Conservation (phyloP, 2,329 filamentous ascomycete genomes). For the Aspergillus pseudotamarii region DNA sequence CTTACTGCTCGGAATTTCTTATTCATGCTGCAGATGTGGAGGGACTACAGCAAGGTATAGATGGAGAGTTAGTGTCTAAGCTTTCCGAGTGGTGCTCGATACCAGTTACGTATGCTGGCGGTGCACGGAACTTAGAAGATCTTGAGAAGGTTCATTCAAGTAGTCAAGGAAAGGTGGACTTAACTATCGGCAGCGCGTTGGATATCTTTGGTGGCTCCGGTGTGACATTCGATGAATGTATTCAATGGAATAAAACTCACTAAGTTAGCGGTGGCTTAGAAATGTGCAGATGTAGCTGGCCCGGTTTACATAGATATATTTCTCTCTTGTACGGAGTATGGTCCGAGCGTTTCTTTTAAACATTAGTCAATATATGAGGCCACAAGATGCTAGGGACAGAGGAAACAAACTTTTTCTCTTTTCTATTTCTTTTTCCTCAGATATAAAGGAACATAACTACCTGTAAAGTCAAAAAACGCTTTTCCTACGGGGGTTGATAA, state of each 20-base stretch:
- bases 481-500: not conserved
- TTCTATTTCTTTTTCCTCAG: no score
- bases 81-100: conserved; percentile 86
- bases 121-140: conserved; percentile 80
- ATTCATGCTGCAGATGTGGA: conserved; percentile 98
- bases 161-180: conserved; percentile 79
- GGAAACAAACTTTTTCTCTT: not conserved
- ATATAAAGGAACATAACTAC: no score
- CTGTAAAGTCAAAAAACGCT: no score
- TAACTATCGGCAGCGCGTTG: conserved; percentile 94
- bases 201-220: conserved; percentile 92
- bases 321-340: not conserved
- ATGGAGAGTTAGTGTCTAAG: conserved; percentile 76
- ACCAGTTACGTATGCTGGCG: conserved; percentile 94
- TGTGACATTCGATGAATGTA: conserved; percentile 85
- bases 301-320: not conserved
- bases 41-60: conserved; percentile 87
- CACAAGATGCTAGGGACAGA: not conserved
- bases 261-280: conserved; percentile 18
- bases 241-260: conserved; percentile 73
- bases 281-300: not conserved
- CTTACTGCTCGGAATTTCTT: conserved; percentile 93
- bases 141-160: conserved; percentile 78
- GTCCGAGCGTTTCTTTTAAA: not conserved
- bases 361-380: not conserved